These are phyloP conservation scores for Suillus variegatus DNA, from an alignment of 768 basidiomycete species.

Conservation along the genomic window DNA sequence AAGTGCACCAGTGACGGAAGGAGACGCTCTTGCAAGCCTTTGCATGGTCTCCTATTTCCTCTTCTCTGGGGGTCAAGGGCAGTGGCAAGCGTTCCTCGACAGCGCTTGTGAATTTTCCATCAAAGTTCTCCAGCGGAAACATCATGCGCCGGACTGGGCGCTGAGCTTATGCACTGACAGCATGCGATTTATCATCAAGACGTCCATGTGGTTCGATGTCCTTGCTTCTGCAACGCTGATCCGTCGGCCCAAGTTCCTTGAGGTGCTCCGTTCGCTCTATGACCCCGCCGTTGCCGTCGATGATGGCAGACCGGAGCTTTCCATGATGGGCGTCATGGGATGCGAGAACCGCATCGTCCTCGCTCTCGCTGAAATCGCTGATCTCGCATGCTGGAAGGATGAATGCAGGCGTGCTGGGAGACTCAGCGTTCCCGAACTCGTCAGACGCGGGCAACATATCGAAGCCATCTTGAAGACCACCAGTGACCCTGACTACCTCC, in stretches of 20 bases:
- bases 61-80: slow-evolving; percentile 74
- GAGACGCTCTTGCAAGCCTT: slow-evolving; percentile 78
- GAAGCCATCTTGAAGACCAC: slow-evolving; percentile 38
- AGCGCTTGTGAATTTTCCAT: slow-evolving; percentile 61
- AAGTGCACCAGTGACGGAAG: slow-evolving; percentile 40
- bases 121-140: slow-evolving; percentile 43
- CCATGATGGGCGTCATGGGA: slow-evolving; percentile 86
- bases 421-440: slow-evolving; percentile 63
- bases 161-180: slow-evolving; percentile 49
- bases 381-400: slow-evolving; percentile 70
- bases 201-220: slow-evolving; percentile 88
- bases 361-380: slow-evolving; percentile 76
- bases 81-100: slow-evolving; percentile 67
- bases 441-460: slow-evolving; percentile 52
- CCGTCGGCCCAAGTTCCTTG: slow-evolving; percentile 50
- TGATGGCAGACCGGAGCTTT: slow-evolving; percentile 46
- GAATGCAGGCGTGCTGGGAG: slow-evolving; percentile 36
- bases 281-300: slow-evolving; percentile 19
- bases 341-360: slow-evolving; percentile 81
- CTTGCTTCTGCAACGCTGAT: slow-evolving; percentile 71
- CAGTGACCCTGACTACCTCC: neutral
- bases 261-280: slow-evolving; percentile 60
- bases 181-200: slow-evolving; percentile 75
- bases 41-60: slow-evolving; percentile 77
- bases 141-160: slow-evolving; percentile 42